Evolutionary conservation across 2,329 filamentous ascomycete genomes (phyloP).

Genomic region (Nigrospora sphaerica): DNA sequence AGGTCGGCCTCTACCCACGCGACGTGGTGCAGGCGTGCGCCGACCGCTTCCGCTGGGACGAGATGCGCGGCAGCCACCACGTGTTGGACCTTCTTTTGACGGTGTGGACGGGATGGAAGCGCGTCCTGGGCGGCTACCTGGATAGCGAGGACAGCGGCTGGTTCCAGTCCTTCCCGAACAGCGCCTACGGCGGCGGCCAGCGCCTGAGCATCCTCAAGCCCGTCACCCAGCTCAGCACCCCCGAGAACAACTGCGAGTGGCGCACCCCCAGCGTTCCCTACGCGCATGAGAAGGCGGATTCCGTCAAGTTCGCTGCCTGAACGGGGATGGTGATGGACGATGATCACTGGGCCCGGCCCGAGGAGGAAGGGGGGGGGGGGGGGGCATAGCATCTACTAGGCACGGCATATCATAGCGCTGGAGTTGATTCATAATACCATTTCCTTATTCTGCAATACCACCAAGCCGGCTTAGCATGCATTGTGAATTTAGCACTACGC

Average conservation of each 20-base stretch:
- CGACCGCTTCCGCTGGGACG: slow-evolving; percentile 15
- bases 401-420: background rate
- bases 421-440: background rate
- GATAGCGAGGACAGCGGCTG: slow-evolving; percentile 10
- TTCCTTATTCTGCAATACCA: no score
- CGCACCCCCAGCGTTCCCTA: slow-evolving; percentile 14
- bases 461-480: no score
- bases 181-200: slow-evolving; percentile 11
- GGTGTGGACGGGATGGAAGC: slow-evolving; percentile 16
- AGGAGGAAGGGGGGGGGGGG: background rate
- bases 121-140: slow-evolving; percentile 10
- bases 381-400: background rate
- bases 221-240: slow-evolving; percentile 13
- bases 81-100: slow-evolving; percentile 16
- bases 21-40: slow-evolving; percentile 13
- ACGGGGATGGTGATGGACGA: no score
- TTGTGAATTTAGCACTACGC: no score
- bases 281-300: slow-evolving; percentile 7
- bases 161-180: slow-evolving; percentile 16
- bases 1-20: slow-evolving; percentile 22
- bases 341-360: background rate
- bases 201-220: slow-evolving; percentile 16
- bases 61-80: slow-evolving; percentile 17
- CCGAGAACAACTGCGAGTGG: slow-evolving; percentile 11
- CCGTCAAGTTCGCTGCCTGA: background rate